These are phyloP conservation scores for Xylaria sp. DNA, from an alignment of 2,329 filamentous ascomycete genomes.

Conservation along the genomic window DNA sequence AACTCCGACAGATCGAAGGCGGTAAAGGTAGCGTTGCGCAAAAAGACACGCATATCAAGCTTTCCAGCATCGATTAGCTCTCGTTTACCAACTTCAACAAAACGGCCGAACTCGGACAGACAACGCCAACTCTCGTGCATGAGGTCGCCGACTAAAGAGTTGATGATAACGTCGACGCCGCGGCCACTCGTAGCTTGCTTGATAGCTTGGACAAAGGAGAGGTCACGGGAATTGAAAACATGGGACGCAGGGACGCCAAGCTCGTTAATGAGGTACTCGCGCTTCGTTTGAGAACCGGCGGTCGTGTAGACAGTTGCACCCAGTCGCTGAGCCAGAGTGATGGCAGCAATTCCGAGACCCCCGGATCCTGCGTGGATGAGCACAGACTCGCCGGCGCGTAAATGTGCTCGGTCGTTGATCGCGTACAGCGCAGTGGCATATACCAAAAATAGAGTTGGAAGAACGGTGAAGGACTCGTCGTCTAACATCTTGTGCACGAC, in stretches of 20 bases:
- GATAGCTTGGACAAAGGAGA: conserved; percentile 45
- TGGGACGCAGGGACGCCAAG: conserved; percentile 44
- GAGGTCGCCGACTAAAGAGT: conserved; percentile 29
- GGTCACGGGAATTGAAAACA: conserved; percentile 49
- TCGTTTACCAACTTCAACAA: conserved; percentile 52
- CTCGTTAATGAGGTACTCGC: conserved; percentile 41
- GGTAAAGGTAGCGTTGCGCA: conserved; percentile 53
- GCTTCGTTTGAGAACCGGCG: conserved; percentile 37
- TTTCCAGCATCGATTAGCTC: conserved; percentile 50
- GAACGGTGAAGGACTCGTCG: conserved; percentile 37
- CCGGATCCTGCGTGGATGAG: conserved; percentile 52
- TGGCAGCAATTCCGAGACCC: conserved; percentile 51
- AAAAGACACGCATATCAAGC: conserved; percentile 53
- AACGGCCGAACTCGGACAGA: conserved; percentile 50
- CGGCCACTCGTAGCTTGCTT: conserved; percentile 28
- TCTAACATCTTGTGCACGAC: conserved; percentile 38
- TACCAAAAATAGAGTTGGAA: conserved; percentile 41
- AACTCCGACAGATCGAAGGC: conserved; percentile 50
- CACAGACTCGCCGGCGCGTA: conserved; percentile 46
- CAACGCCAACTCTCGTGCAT: conserved; percentile 47
- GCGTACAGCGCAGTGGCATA: conserved; percentile 50
- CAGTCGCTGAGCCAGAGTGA: conserved; percentile 46
- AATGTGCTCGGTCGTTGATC: conserved; percentile 44
- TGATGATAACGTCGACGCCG: conserved; percentile 36
- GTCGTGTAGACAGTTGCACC: conserved; percentile 50